Base-by-base conservation (phyloP, 371 early-diverging fungal genomes). In the Mortierella sp. region DNA sequence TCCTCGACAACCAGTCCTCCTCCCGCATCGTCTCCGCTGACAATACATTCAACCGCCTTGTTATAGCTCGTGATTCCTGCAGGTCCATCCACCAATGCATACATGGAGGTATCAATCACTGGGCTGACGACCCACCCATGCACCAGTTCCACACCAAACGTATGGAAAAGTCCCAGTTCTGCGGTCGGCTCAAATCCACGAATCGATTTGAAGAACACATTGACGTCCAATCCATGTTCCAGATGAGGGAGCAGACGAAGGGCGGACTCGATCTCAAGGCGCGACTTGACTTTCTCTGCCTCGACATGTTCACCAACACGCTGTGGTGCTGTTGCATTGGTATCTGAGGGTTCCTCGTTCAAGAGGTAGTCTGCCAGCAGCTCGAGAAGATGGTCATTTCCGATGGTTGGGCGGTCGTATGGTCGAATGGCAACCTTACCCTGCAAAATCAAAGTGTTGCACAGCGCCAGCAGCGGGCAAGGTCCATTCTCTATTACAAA, bases 121-220 rank as follows among this genome's bases (percentile, higher is more conserved):
- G 96, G 95, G 78, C 96, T 96, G 28, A 92, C 95, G 16, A 95
- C 89, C 98, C 98, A 98, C 19, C 98, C 98, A 88, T 98, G 98
- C 28, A 96, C 95, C 21, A 97, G 88, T 53, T 93, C 92, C 0
- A 96, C 94, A 43, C 90, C 86, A 76, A 97, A 97, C 14, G 95
- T 87, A 75, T 95, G 94, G 88, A 98, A 98, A 76, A 98, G 89
- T 10, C 92, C 87, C 16, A 96, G 82, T 10, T 88, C 94, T 10
- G 94, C 91, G 0, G 96, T 95, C 0, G 93, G 79, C 50, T 95
- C 97, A 90, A 98, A 97, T 5, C 92, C 95, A 51, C 90, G 91
- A 37, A 95, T 93, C 6, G 93, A 90, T 55, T 93, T 90, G 87
- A 97, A 98, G 53, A 88, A 89, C 40, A 97, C 90, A 85, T 98